These are phyloP conservation scores for Quercus wislizeni DNA, from an alignment of 306 rosid genomes.

Conservation along the genomic window DNA sequence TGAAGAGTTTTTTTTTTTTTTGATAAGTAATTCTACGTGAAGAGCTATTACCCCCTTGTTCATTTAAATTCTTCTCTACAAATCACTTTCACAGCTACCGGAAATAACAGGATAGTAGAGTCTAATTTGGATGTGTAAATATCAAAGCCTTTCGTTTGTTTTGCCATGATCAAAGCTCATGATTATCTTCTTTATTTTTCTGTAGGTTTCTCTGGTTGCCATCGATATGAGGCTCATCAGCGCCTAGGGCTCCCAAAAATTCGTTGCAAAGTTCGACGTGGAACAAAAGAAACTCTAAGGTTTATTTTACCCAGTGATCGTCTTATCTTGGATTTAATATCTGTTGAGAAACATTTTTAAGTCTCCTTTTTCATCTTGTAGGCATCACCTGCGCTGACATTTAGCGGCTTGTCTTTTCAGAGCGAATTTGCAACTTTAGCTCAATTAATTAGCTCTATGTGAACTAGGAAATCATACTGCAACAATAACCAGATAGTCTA, in stretches of 20 bases:
- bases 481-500: not conserved
- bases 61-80: not conserved
- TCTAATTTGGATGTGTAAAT: not conserved
- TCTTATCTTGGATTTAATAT: not conserved
- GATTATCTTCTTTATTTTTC: not conserved
- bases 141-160: not conserved
- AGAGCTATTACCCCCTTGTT: not conserved
- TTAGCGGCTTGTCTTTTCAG: not conserved
- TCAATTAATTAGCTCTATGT: not conserved
- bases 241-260: slow-evolving; percentile 86
- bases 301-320: slow-evolving; percentile 14
- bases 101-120: not conserved
- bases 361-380: slow-evolving; percentile 33
- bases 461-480: not conserved
- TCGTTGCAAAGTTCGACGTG: slow-evolving; percentile 88
- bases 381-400: slow-evolving; percentile 86
- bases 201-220: slow-evolving; percentile 93
- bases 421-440: slow-evolving; percentile 10
- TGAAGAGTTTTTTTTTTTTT: too few species aligned
- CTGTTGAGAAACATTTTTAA: not conserved
- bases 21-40: not conserved
- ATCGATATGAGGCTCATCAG: slow-evolving; percentile 94
- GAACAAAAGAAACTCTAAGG: slow-evolving; percentile 92
- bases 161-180: not conserved
- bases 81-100: not conserved